Evolutionary conservation across 169 alveolate genomes (phyloP), one percentile per base, ranked within the genome.

Genomic region (Plasmodium adleri): DNA sequence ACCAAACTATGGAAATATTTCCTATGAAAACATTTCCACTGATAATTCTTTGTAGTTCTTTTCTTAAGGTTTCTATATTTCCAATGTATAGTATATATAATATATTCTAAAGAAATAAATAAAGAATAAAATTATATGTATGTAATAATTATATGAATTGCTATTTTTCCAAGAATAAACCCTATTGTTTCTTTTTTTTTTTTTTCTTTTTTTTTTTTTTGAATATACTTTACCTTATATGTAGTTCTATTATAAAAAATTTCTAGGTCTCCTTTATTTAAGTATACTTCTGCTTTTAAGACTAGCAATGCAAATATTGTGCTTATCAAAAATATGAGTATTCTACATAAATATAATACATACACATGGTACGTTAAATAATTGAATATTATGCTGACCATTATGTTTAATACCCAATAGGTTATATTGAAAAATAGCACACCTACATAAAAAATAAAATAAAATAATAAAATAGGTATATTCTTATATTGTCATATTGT

Each of bases 1-100:
- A 93, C 96, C 96, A 93, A 49, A 87, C 56, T 49, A 92, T 72
- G 13, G 92, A 50, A 80, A 88, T 88, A 15, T 90, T 90, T 26
- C 93, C 89, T 49, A 83, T 85, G 28, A 68, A 70, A 9, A 74
- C 92, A n/a, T 72, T 93, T 67, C 90, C 68, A 68, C 92, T 92
- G 1, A 88, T 89, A 43, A 93, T 87, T 56, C 96, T 67, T 59
- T 88, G 86, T 9, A 93, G 17, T 20, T 92, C 94, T 54, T 17
- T 43, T 62, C 96, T 6, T 56, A 92, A 49, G 22, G 56, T 72
- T 63, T 93, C 96, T 32, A 93, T 88, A 59, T 93, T 93, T 32
- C 96, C 96, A 7, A 86, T 43, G 67, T 80, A 93, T 24, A 93
- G 74, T 71, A 83, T 74, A 74, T 90, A 93, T 26, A 92, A 50